Conservation (phyloP, 306 rosid species). For the Vachellia pachyceras region DNA sequence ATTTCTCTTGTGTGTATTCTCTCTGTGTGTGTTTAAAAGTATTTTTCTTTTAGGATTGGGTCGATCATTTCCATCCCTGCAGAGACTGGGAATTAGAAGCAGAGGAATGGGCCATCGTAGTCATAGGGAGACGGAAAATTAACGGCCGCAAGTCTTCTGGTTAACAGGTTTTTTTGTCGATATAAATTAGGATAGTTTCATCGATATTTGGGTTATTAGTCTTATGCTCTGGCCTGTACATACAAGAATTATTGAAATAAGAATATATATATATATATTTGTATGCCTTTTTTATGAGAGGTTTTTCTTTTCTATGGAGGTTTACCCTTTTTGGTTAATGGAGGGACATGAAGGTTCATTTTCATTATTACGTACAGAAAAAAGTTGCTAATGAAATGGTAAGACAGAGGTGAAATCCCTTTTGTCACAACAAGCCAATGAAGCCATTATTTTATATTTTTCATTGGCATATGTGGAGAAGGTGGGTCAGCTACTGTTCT, state of each 20-base stretch:
- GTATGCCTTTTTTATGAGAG: background rate
- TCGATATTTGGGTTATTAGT: background rate
- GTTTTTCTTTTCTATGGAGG: too few species aligned
- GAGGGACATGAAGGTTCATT: background rate
- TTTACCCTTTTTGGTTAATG: too few species aligned
- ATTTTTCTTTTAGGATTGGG: background rate
- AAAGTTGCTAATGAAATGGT: background rate
- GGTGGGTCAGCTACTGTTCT: conserved; percentile 30
- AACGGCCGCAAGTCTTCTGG: conserved; percentile 35
- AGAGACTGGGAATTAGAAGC: conserved; percentile 35
- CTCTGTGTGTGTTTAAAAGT: background rate
- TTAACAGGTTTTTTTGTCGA: conserved; percentile 26
- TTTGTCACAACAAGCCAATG: too few species aligned
- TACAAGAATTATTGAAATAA: background rate
- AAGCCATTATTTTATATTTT: conserved; percentile 1
- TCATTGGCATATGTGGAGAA: background rate
- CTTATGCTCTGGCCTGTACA: conserved; percentile 31
- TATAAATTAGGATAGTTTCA: conserved; percentile 30
- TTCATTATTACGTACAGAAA: background rate
- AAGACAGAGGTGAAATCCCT: background rate
- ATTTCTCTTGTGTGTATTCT: conserved; percentile 29
- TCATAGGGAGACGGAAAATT: background rate
- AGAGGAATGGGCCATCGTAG: conserved; percentile 28
- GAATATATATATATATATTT: background rate
- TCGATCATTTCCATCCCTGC: too few species aligned